Base-by-base conservation (phyloP, 768 basidiomycete species). In the Trametes elegans region DNA sequence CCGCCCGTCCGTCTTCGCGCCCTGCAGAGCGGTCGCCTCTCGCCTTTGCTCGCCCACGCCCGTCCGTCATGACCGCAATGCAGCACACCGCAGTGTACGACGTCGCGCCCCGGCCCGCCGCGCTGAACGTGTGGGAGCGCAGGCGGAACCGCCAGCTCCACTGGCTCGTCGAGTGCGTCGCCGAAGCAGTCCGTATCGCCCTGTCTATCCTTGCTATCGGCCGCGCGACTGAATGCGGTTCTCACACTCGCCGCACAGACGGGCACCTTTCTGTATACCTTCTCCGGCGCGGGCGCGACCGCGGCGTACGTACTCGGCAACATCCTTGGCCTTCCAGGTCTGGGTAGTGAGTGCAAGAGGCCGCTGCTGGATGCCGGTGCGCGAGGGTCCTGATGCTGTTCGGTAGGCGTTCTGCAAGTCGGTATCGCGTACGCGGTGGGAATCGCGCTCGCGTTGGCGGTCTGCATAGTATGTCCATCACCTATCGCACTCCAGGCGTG, bases 341-440 rank as follows among this genome's bases (percentile, higher is more conserved):
- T 69, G 47, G 72, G 73, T 4, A 65, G 72, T 73, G 51, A 46
- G 71, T 65, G 23, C 9, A 19, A 0, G 16, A 11, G 23, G 28
- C 8, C 8, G 9, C 23, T 19, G 29, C 11, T 14, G 38, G 13
- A 3, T n/a, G n/a, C n/a, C n/a, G n/a, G n/a, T 18, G 28, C 7
- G 35, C 27, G 29, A n/a, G 11, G 23, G 38, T 36, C 14, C 49
- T 49, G 11, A 56, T 36, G 16, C 36, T 16, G n/a, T 32, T 24
- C n/a, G n/a, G 18, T 31, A 73, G 72, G 65, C 7, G 32, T 75
- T 1, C 47, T 74, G 32, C 70, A 67, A 23, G 58, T 75, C 38
- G 75, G 71, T 7, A 28, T 73, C 6, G 68, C 68, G 18, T 77
- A 76, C 52, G 71, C 67, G 5, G 35, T 77, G 14, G 76, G 75